A percentile compares a stretch with the other conserved stretches of the same genome.
Evolutionary conservation across 352 stramenopile species (phyloP).

Genomic region (Pythium myriotylum): DNA sequence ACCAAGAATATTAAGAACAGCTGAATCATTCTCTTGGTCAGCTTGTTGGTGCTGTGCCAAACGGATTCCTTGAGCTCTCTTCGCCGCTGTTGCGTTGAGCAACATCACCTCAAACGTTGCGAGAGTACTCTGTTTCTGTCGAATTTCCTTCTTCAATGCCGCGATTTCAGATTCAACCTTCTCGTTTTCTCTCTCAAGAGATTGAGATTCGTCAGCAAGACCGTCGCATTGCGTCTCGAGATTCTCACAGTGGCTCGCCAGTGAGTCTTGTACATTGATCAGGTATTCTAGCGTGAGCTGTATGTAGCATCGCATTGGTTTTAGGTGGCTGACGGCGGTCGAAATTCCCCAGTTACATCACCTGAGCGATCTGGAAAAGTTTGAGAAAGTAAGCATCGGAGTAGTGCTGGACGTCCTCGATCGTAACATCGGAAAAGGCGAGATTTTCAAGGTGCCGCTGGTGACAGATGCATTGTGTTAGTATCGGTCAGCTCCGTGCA

Average conservation of each 20-base stretch:
- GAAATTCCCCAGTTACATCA: constrained; percentile 9
- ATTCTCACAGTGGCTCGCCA: constrained; percentile 62
- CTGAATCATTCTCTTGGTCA: constrained; percentile 25
- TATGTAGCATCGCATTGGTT: constrained; percentile 3
- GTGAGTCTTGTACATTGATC: constrained; percentile 82
- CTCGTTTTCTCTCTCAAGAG: constrained; percentile 65
- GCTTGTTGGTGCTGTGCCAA: constrained; percentile 2
- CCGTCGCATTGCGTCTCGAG: constrained; percentile 73
- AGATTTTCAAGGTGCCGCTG: constrained; percentile 76
- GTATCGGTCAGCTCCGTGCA: no score
- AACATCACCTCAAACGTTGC: constrained; percentile 83
- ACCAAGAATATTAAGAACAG: constrained; percentile 8
- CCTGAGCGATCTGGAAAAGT: constrained; percentile 84
- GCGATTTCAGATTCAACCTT: constrained; percentile 59
- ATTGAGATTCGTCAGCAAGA: constrained; percentile 58
- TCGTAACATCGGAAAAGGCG: constrained; percentile 77
- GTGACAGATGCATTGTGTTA: no score
- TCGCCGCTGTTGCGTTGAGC: constrained; percentile 53
- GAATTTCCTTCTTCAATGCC: constrained; percentile 75
- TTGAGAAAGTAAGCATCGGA: constrained; percentile 88
- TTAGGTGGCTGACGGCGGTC: not conserved
- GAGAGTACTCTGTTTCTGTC: constrained; percentile 80
- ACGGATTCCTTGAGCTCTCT: constrained; percentile 14
- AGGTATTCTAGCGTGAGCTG: constrained; percentile 85
- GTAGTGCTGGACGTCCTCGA: constrained; percentile 85